Evolutionary conservation across 2,329 filamentous ascomycete species (phyloP).

Genomic region (Botrytis medusae): DNA sequence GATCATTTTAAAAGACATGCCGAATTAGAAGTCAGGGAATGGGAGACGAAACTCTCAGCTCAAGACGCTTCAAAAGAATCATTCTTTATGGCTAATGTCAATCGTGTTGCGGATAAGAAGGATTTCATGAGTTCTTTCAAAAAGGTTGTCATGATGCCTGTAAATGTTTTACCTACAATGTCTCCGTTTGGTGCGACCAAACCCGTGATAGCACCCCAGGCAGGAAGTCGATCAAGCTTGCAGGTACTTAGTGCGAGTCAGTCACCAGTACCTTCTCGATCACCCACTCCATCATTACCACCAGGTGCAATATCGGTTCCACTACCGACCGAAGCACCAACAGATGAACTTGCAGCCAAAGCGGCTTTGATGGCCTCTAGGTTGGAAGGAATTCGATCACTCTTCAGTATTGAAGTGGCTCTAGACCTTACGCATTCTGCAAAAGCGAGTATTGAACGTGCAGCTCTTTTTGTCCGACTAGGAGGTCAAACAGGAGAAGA

Average conservation of each 20-base stretch:
- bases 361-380: slow-evolving; percentile 96
- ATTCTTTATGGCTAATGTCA: slow-evolving; percentile 94
- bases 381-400: slow-evolving; percentile 87
- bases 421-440: slow-evolving; percentile 85
- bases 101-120: slow-evolving; percentile 90
- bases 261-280: slow-evolving; percentile 44
- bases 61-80: slow-evolving; percentile 89
- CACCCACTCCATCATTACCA: slow-evolving; percentile 50
- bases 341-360: slow-evolving; percentile 90
- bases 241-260: slow-evolving; percentile 32
- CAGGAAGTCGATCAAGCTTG: slow-evolving; percentile 33
- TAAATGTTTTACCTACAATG: slow-evolving; percentile 77
- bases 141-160: slow-evolving; percentile 98
- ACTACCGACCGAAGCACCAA: slow-evolving; percentile 68
- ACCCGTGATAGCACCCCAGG: slow-evolving; percentile 29
- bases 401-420: slow-evolving; percentile 96
- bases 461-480: slow-evolving; percentile 76
- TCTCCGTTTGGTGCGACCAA: slow-evolving; percentile 52
- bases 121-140: slow-evolving; percentile 97
- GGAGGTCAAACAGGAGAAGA: slow-evolving; percentile 79
- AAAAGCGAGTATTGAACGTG: slow-evolving; percentile 82
- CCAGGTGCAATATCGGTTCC: slow-evolving; percentile 40
- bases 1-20: slow-evolving; percentile 78
- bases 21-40: slow-evolving; percentile 73
- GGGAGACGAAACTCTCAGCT: slow-evolving; percentile 90